Evolutionary conservation across 164 flowering plant genomes (phyloP).

Genomic region (Vitis rotundifolia): DNA sequence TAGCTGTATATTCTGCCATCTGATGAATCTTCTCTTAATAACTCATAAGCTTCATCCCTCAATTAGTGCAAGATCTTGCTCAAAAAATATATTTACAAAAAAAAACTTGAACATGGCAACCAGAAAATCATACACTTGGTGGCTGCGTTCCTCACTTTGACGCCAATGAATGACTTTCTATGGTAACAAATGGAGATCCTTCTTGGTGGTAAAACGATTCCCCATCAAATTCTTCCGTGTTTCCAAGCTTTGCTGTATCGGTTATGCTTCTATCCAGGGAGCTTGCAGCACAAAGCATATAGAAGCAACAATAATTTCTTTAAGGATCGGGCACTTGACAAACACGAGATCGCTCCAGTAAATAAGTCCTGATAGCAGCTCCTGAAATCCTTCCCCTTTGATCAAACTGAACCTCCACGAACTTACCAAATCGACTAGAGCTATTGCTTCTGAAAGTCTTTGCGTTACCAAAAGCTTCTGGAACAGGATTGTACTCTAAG

Average conservation of each 20-base stretch:
- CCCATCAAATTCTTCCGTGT: no score
- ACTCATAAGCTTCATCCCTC: background rate
- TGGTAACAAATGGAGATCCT: no score
- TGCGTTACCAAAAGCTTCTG: no score
- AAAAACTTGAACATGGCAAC: background rate
- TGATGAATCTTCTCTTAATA: background rate
- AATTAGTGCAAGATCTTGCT: constrained; percentile 8
- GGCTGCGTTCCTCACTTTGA: no score
- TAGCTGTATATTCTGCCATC: constrained; percentile 44
- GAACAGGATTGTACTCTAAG: no score
- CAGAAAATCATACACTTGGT: background rate
- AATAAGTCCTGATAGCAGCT: constrained; percentile 95
- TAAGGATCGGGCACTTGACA: constrained; percentile 99
- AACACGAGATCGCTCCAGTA: constrained; percentile 94
- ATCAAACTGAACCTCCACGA: constrained; percentile 97
- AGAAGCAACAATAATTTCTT: constrained; percentile 98
- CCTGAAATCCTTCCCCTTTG: constrained; percentile 84
- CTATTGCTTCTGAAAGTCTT: no score
- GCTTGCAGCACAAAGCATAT: constrained; percentile 99
- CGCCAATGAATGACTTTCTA: no score
- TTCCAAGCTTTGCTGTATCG: no score
- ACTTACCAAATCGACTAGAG: no score
- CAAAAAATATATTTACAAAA: constrained; percentile 4
- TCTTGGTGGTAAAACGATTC: no score
- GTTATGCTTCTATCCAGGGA: no score